Percentiles rank a stretch among this genome's conserved stretches.
Evolutionary conservation across 2,329 filamentous ascomycete genomes (phyloP).

Genomic region (Diaporthe vaccinii): DNA sequence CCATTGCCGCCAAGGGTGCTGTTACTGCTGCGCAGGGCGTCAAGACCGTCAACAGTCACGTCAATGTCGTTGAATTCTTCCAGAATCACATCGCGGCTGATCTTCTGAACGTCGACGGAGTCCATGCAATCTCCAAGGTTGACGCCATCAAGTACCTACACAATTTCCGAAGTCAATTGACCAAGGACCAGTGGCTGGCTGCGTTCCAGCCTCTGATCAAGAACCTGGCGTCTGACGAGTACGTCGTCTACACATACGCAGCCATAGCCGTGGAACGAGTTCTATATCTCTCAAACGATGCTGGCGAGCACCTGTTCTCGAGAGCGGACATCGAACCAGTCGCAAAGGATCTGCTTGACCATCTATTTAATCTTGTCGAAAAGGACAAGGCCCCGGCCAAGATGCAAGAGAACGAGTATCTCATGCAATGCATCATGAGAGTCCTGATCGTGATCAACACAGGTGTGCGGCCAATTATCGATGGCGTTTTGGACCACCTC

Average conservation of each 20-base stretch:
- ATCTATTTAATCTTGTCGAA: slow-evolving; percentile 92
- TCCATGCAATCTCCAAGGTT: slow-evolving; percentile 91
- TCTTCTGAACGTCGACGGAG: slow-evolving; percentile 74
- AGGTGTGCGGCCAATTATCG: slow-evolving; percentile 78
- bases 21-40: slow-evolving; percentile 91
- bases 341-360: slow-evolving; percentile 87
- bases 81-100: slow-evolving; percentile 93
- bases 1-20: slow-evolving; percentile 91
- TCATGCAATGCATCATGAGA: slow-evolving; percentile 99
- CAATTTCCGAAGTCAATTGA: slow-evolving; percentile 94
- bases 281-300: slow-evolving; percentile 83
- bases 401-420: slow-evolving; percentile 97
- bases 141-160: slow-evolving; percentile 99
- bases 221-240: slow-evolving; percentile 90
- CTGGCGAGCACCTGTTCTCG: slow-evolving; percentile 83
- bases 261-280: slow-evolving; percentile 96
- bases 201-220: slow-evolving; percentile 92
- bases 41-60: slow-evolving; percentile 86
- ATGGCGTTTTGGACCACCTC: slow-evolving; percentile 85
- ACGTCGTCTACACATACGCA: slow-evolving; percentile 97
- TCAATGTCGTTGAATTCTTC: slow-evolving; percentile 96
- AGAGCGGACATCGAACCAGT: slow-evolving; percentile 83
- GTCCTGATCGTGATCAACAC: slow-evolving; percentile 95
- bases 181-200: slow-evolving; percentile 90
- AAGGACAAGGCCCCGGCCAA: slow-evolving; percentile 88